These are phyloP conservation scores for Hordeum vulgare DNA, from an alignment of 176 grass and related monocot species.

Conservation along the genomic window DNA sequence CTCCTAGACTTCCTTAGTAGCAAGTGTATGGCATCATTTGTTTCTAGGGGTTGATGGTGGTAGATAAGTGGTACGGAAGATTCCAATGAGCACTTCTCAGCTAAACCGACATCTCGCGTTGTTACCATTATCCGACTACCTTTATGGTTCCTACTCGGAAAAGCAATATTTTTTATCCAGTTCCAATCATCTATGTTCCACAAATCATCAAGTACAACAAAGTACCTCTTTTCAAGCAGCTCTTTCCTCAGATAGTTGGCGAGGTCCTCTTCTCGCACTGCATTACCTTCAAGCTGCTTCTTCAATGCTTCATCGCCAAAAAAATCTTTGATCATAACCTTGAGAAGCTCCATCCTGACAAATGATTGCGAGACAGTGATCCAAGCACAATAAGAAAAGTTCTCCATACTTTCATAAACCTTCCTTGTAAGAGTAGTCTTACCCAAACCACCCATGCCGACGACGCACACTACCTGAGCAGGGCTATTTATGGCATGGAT, in stretches of 20 bases:
- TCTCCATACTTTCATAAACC: background rate
- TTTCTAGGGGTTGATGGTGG: background rate
- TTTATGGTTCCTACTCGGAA: accelerated
- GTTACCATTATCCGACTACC: too few relatives aligned
- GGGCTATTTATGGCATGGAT: accelerated
- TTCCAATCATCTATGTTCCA: background rate
- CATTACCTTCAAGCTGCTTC: background rate
- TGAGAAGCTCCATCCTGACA: background rate
- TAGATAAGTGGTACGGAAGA: background rate
- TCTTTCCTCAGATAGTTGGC: accelerated
- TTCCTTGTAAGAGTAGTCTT: background rate
- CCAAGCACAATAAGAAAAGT: background rate
- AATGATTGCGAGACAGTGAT: background rate
- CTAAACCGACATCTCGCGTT: too few relatives aligned
- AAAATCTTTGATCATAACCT: background rate
- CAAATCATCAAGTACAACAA: conserved; percentile 32
- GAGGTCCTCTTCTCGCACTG: background rate
- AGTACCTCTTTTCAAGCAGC: background rate
- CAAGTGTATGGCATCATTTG: background rate
- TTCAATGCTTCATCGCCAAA: accelerated
- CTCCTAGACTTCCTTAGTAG: background rate
- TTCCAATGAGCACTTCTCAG: accelerated
- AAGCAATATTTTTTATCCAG: accelerated
- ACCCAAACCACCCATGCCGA: background rate
- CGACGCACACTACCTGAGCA: too few relatives aligned